These are phyloP conservation scores for Metschnikowia drakensbergensis DNA, from an alignment of 805 yeast species.

Conservation along the genomic window DNA sequence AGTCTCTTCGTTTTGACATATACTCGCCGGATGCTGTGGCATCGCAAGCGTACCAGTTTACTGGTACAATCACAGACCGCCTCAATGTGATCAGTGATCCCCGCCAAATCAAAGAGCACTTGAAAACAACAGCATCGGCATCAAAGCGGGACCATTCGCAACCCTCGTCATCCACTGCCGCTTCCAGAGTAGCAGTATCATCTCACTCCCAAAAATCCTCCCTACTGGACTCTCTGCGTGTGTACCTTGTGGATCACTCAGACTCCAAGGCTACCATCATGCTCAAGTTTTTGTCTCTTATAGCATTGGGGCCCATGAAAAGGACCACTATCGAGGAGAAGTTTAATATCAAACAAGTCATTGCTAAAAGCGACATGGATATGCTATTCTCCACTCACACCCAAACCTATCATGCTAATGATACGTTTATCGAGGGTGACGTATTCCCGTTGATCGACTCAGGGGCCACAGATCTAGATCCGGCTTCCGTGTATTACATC, in stretches of 20 bases:
- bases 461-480: constrained; percentile 10
- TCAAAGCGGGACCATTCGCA: constrained; percentile 2
- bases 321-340: constrained; percentile 6
- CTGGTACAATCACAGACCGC: constrained; percentile 31
- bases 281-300: constrained; percentile 13
- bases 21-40: constrained; percentile 20
- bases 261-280: constrained; percentile 10
- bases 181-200: background rate
- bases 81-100: constrained; percentile 32
- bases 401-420: constrained; percentile 25
- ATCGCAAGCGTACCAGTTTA: constrained; percentile 16
- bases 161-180: background rate
- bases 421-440: constrained; percentile 28
- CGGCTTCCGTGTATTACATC: constrained; percentile 15
- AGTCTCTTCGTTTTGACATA: constrained; percentile 34
- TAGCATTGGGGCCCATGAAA: constrained; percentile 20
- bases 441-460: constrained; percentile 20
- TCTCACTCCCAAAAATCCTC: constrained; percentile 1
- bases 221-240: constrained; percentile 9
- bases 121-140: constrained; percentile 1
- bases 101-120: constrained; percentile 24
- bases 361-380: constrained; percentile 13
- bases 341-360: constrained; percentile 6
- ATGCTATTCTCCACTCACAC: constrained; percentile 29
- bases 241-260: constrained; percentile 8